Conservation (phyloP, 208 protist genomes). For the Kentomonas sorsogonicus region DNA sequence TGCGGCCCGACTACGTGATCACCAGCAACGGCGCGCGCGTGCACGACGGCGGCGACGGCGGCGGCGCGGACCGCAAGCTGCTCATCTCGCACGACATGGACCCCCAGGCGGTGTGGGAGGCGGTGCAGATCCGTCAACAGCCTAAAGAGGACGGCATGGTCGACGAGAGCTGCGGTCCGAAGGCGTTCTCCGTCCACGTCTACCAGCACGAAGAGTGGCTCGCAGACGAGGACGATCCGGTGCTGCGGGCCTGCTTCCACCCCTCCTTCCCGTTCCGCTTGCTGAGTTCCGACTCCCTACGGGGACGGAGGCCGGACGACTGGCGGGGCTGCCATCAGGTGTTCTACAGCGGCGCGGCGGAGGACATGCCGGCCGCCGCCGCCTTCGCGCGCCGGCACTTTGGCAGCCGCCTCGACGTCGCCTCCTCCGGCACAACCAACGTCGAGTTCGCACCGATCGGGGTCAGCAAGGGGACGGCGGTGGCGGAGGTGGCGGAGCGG, state of each 20-base stretch:
- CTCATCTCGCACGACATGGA: slow-evolving; percentile 13
- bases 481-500: slow-evolving; percentile 30
- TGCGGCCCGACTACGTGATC: slow-evolving; percentile 30
- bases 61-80: slow-evolving; percentile 3
- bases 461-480: slow-evolving; percentile 47
- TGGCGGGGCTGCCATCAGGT: slow-evolving; percentile 28
- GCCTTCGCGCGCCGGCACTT: slow-evolving; percentile 8
- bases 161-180: slow-evolving; percentile 14
- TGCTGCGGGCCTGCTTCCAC: slow-evolving; percentile 18
- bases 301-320: too few species aligned
- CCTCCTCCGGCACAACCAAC: slow-evolving; percentile 31
- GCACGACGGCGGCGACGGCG: slow-evolving; percentile 17
- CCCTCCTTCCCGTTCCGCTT: slow-evolving; percentile 28
- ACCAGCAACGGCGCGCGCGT: slow-evolving; percentile 33
- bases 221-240: slow-evolving; percentile 12
- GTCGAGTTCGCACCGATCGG: slow-evolving; percentile 31
- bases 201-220: slow-evolving; percentile 31
- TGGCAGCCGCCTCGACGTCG: slow-evolving; percentile 44
- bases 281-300: too few species aligned
- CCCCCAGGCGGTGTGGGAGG: slow-evolving; percentile 5
- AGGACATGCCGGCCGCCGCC: slow-evolving; percentile 14
- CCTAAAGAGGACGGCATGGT: slow-evolving; percentile 6
- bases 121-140: slow-evolving; percentile 18
- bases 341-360: slow-evolving; percentile 23
- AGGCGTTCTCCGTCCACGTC: slow-evolving; percentile 22